Evolutionary conservation across 768 basidiomycete species (phyloP), one percentile per base, ranked within the genome.

Genomic region (Mycena chlorophos): DNA sequence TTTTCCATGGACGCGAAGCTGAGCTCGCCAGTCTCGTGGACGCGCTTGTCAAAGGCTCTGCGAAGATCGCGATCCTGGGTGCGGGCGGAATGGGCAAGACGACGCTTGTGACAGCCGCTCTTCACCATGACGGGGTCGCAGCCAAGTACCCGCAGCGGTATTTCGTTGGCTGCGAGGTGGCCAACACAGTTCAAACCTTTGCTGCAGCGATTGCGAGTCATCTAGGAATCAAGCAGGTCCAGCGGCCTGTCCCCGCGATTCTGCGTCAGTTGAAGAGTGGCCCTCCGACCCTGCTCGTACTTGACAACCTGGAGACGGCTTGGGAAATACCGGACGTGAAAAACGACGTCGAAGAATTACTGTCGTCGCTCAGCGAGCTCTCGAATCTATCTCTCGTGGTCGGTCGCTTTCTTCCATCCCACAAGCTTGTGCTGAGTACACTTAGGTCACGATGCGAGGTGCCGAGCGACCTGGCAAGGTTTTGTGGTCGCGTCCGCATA

Each of bases 31-130:
- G 34, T 23, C 29, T 58, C 26, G 26, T 54, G 5, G 30, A 25
- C 8, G 52, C 54, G 16, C 52, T 58, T n/a, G 29, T 54, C n/a
- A 46, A 54, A n/a, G 49, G 46, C 40, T 31, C 57, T 19, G 29
- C 47, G 1, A 10, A 51, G n/a, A 39, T 19, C n/a, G 51, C 47
- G n/a, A 57, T 57, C n/a, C 29, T 57, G 3, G 56, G 56, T 16
- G 51, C 56, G 4, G 56, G 56, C 1, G 56, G 56, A 12, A 57
- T 57, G 27, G 56, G 56, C 27, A 59, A 52, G 28, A 59, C 53
- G n/a, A 51, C 25, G 29, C 49, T 59, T 12, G 51, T 40, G 3
- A 42, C 34, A 20, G 52, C 52, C 3, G 37, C 40, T 4, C 38
- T 58, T 3, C 51, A 53, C 22, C 38, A 58, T 37, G 38, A 27